Evolutionary conservation across 2,329 filamentous ascomycete species (phyloP), one percentile per base, ranked within the genome.

Genomic region (Sclerotinia subarctica): DNA sequence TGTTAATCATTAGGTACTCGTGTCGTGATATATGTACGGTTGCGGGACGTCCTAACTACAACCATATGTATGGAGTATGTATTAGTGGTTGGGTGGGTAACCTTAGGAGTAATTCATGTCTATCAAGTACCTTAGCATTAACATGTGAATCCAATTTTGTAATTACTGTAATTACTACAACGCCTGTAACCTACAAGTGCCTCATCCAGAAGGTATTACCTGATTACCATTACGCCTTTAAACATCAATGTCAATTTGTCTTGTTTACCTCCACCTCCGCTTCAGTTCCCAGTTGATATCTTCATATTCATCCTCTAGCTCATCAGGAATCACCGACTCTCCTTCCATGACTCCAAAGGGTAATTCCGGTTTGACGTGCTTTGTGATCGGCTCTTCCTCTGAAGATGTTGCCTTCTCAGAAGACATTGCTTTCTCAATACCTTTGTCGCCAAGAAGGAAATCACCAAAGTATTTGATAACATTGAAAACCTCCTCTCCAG

Each of bases 401-500:
- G 69, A 66, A 3, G 42, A 38, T 5, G 7, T 21, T 17, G 56
- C 24, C 53, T 78, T 80, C 74, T 90, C 87, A 71, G 69, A 66
- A 3, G 42, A 38, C 3, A 7, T 21, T 17, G 56, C 24, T 62
- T 78, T 80, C 74, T 90, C 87, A 71, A 89, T 88, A 1, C 88
- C 88, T 71, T 89, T 89, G 73, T 90, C 89, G 1, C 88, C 87
- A 19, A 92, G 81, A 68, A 95, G 81, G 75, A 92, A 97, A 73
- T 91, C 88, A 2, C 92, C 93, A 75, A 97, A 88, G 74, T 94
- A 94, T 76, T 94, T 86, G 70, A 97, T 83, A 0, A 93, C 92
- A 72, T 90, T 90, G 72, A 94, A 88, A 52, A 94, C 86, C 78
- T 99, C 95, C 78, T 94, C 89, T 11, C 95, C 94, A 0, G 92